A percentile compares a stretch with the other conserved stretches of the same genome.
phyloP scores from a whole-genome alignment of 1,284 basidiomycete species.

The Mycena citricolor region DNA sequence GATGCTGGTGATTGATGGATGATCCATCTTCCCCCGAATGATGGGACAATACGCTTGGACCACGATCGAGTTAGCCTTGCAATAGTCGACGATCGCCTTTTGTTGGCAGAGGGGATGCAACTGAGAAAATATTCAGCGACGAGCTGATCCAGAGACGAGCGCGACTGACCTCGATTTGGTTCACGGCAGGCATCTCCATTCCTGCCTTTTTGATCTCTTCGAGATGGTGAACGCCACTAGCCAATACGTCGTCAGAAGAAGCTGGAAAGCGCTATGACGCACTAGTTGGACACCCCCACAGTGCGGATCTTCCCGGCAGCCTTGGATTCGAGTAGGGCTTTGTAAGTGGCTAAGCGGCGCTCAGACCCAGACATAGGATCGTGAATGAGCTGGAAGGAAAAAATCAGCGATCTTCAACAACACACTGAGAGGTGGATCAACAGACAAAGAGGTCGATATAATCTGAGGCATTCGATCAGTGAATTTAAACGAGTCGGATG shows the following conservation, averaged over 20 bases:
- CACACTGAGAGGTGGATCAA: neutral
- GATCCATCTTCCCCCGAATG: slow-evolving; percentile 57
- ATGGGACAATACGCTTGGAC: slow-evolving; percentile 82
- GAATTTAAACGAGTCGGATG: too few relatives aligned
- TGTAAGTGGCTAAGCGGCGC: slow-evolving; percentile 62
- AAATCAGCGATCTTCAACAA: neutral
- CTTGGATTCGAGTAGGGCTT: slow-evolving; percentile 58
- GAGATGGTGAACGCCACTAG: slow-evolving; percentile 73
- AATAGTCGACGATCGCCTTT: slow-evolving; percentile 75
- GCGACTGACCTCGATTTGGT: slow-evolving; percentile 74
- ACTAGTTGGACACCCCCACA: slow-evolving; percentile 83
- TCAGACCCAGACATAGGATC: slow-evolving; percentile 61
- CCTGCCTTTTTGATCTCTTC: slow-evolving; percentile 70
- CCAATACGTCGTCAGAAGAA: neutral
- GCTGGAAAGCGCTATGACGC: too few relatives aligned
- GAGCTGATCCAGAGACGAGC: neutral
- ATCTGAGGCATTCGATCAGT: slow-evolving; percentile 35
- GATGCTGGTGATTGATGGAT: slow-evolving; percentile 52
- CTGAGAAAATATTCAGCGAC: slow-evolving; percentile 35
- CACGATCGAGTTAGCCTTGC: slow-evolving; percentile 63
- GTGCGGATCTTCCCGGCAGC: slow-evolving; percentile 64
- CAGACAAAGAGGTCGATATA: slow-evolving; percentile 70
- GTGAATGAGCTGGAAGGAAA: slow-evolving; percentile 55
- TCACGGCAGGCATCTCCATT: slow-evolving; percentile 67
- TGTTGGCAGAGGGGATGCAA: slow-evolving; percentile 87